A percentile compares a stretch with the other conserved stretches of the same genome.
phyloP scores from a whole-genome alignment of 2,329 filamentous ascomycete species.

The Diaporthe aspalathi region DNA sequence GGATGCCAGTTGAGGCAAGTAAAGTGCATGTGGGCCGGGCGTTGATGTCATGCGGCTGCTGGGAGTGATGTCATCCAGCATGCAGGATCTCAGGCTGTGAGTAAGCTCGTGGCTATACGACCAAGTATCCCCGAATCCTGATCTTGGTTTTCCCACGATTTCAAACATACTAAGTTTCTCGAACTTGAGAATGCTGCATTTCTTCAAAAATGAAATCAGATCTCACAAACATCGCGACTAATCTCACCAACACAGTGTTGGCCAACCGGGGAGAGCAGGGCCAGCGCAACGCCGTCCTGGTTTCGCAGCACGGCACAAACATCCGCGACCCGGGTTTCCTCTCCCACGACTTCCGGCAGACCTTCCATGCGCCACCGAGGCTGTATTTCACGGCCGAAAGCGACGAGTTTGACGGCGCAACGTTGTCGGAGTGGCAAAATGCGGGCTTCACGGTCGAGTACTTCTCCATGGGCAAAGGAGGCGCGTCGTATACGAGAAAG shows the following conservation, averaged over 20 bases:
- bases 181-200: no score
- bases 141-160: neutral
- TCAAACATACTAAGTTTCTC: no score
- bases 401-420: constrained; percentile 54
- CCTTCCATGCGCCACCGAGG: constrained; percentile 46
- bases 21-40: neutral
- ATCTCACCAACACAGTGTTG: constrained; percentile 21
- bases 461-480: constrained; percentile 52
- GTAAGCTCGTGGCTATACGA: neutral
- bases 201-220: neutral
- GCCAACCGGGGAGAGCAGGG: constrained; percentile 18
- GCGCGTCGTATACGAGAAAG: constrained; percentile 49
- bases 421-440: constrained; percentile 53
- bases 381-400: constrained; percentile 57
- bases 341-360: constrained; percentile 53
- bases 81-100: neutral
- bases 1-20: neutral
- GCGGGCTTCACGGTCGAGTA: constrained; percentile 59
- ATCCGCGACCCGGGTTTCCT: constrained; percentile 56
- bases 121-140: neutral
- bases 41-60: constrained; percentile 25
- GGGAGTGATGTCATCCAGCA: constrained; percentile 28
- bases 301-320: constrained; percentile 46
- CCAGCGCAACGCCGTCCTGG: constrained; percentile 32
- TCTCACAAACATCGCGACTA: constrained; percentile 13